phyloP scores from a whole-genome alignment of 2,329 filamentous ascomycete genomes.

The Exophiala spinifera region DNA sequence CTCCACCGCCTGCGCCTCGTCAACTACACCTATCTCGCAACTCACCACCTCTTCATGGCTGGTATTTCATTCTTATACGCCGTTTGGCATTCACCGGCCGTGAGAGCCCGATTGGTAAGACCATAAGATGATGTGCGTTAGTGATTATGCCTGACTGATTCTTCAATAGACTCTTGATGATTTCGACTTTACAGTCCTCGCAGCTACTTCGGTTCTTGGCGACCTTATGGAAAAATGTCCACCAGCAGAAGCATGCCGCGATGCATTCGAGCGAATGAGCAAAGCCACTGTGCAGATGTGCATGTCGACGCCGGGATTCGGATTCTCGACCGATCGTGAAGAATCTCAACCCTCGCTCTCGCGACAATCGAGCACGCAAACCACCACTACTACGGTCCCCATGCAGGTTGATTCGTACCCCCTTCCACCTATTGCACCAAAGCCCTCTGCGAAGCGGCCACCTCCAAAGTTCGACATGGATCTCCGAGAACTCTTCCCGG shows the following conservation, averaged over 20 bases:
- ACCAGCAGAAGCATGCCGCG: slow-evolving; percentile 87
- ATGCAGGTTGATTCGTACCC: slow-evolving; percentile 23
- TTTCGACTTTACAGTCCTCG: slow-evolving; percentile 93
- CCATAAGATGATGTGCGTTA: neutral
- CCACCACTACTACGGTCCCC: slow-evolving; percentile 17
- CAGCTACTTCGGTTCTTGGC: slow-evolving; percentile 85
- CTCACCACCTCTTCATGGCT: slow-evolving; percentile 95
- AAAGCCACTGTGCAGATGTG: slow-evolving; percentile 96
- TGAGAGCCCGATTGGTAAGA: slow-evolving; percentile 79
- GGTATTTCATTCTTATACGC: slow-evolving; percentile 94
- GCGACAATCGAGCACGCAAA: slow-evolving; percentile 36
- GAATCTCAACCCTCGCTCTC: slow-evolving; percentile 30
- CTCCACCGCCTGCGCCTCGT: slow-evolving; percentile 83
- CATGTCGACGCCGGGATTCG: slow-evolving; percentile 80
- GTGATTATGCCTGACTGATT: slow-evolving; percentile 14
- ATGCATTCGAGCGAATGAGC: slow-evolving; percentile 91
- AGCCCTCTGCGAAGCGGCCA: slow-evolving; percentile 35
- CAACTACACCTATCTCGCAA: slow-evolving; percentile 93
- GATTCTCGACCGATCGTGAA: slow-evolving; percentile 36
- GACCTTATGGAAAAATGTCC: slow-evolving; percentile 94
- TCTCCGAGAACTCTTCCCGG: slow-evolving; percentile 50
- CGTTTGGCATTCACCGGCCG: slow-evolving; percentile 91
- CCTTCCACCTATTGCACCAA: slow-evolving; percentile 11
- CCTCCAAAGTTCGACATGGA: slow-evolving; percentile 59
- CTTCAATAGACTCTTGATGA: slow-evolving; percentile 71